Evolutionary conservation across 306 rosid genomes (phyloP).

Genomic region (Elaeagnus macrophylla): DNA sequence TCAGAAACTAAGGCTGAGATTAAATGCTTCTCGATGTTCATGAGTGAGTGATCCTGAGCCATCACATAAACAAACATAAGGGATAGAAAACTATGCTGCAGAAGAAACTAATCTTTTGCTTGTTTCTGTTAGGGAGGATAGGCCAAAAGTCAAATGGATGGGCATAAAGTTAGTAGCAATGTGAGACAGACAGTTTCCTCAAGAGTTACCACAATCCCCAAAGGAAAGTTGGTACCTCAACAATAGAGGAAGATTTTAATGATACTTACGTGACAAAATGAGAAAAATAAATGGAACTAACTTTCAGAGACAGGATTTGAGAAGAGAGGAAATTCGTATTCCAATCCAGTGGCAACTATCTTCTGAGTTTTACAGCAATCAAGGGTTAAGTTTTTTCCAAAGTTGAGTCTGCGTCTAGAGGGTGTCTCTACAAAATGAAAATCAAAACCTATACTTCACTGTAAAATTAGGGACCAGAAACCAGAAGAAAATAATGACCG

Average conservation of each 20-base stretch:
- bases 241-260: too few species aligned
- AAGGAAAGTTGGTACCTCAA: too few species aligned
- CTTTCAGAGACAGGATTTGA: constrained; percentile 74
- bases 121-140: too few species aligned
- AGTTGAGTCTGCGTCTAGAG: constrained; percentile 80
- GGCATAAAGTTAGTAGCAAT: too few species aligned
- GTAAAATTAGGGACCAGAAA: neutral
- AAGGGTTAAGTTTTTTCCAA: constrained; percentile 81
- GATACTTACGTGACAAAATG: too few species aligned
- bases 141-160: too few species aligned
- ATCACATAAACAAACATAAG: constrained; percentile 25
- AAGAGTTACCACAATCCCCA: too few species aligned
- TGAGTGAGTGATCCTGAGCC: constrained; percentile 75
- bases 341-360: constrained; percentile 61
- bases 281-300: too few species aligned
- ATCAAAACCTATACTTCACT: neutral
- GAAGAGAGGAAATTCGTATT: constrained; percentile 75
- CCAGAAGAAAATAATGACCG: too few species aligned
- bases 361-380: constrained; percentile 71
- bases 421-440: constrained; percentile 69
- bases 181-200: too few species aligned
- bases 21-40: constrained; percentile 70
- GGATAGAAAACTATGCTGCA: constrained; percentile 11
- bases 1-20: constrained; percentile 74
- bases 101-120: neutral